These are phyloP conservation scores for Endoconidiophora laricicola DNA, from an alignment of 2,329 filamentous ascomycete species.

Conservation along the genomic window DNA sequence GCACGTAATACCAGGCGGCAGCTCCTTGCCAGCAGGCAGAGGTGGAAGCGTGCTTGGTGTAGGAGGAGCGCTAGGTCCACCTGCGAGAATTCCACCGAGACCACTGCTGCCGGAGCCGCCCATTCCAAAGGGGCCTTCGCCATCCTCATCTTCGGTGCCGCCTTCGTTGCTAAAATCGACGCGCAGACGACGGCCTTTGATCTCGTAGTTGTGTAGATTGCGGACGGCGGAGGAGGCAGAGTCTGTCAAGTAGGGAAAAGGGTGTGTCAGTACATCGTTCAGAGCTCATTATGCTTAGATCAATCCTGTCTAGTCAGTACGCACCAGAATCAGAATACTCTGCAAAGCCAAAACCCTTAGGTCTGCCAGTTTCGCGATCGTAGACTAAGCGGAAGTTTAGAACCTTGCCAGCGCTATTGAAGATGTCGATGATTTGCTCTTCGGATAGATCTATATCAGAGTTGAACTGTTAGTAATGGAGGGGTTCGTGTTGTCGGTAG, in stretches of 20 bases:
- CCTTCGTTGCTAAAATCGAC: conserved; percentile 96
- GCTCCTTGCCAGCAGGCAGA: conserved; percentile 68
- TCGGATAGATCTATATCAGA: conserved; percentile 64
- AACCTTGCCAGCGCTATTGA: conserved; percentile 77
- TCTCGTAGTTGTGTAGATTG: conserved; percentile 87
- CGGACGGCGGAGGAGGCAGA: conserved; percentile 84
- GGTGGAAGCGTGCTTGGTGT: conserved; percentile 48
- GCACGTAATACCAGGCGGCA: conserved; percentile 67
- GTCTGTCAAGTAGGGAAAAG: conserved; percentile 25
- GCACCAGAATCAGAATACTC: conserved; percentile 84
- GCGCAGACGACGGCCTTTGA: conserved; percentile 84
- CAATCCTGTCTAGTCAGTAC: conserved; percentile 8
- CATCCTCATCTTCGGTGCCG: conserved; percentile 49
- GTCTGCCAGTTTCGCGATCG: conserved; percentile 83
- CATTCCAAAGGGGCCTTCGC: conserved; percentile 8
- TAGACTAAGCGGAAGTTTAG: conserved; percentile 82
- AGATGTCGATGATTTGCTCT: conserved; percentile 89
- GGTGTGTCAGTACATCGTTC: not conserved
- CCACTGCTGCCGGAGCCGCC: conserved; percentile 7
- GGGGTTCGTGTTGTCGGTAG: not conserved
- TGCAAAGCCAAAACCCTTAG: conserved; percentile 92
- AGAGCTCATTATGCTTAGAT: not conserved
- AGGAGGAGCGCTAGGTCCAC: conserved; percentile 15
- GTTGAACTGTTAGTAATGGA: not conserved
- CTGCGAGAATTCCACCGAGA: conserved; percentile 20